These are phyloP conservation scores for Trypanosoma platydactyli DNA, from an alignment of 208 protist genomes.

Conservation along the genomic window DNA sequence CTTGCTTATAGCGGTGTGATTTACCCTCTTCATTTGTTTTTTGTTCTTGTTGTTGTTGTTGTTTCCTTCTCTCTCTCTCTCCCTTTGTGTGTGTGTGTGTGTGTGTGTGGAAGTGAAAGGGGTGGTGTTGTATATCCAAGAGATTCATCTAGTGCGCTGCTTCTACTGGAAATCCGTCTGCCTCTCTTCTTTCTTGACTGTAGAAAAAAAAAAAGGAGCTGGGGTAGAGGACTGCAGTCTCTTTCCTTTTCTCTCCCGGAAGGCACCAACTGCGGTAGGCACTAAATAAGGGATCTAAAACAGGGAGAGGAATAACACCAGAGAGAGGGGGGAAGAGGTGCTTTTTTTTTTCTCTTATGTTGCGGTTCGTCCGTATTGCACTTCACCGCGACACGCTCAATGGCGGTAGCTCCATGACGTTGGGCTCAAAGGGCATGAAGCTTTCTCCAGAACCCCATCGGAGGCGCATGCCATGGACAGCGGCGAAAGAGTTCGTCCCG, in stretches of 20 bases:
- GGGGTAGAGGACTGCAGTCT: not conserved
- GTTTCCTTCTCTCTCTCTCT: not conserved
- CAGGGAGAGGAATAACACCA: too few relatives aligned
- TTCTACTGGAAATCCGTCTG: not conserved
- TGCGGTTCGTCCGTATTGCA: slow-evolving; percentile 25
- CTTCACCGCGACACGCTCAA: slow-evolving; percentile 72
- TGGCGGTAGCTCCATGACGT: slow-evolving; percentile 83
- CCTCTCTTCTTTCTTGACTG: not conserved
- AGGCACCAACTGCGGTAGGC: too few relatives aligned
- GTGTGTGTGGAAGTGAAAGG: too few relatives aligned
- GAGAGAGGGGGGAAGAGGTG: too few relatives aligned
- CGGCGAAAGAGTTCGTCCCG: slow-evolving; percentile 79
- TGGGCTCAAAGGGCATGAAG: slow-evolving; percentile 74
- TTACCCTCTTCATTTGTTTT: too few relatives aligned
- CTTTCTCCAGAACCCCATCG: slow-evolving; percentile 66
- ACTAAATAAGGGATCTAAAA: too few relatives aligned
- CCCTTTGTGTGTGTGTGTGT: not conserved
- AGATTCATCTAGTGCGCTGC: too few relatives aligned
- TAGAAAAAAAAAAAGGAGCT: not conserved
- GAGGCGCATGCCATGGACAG: slow-evolving; percentile 88
- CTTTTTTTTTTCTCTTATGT: slow-evolving; percentile 23
- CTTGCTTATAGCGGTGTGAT: too few relatives aligned
- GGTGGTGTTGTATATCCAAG: too few relatives aligned
- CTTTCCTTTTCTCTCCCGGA: too few relatives aligned
- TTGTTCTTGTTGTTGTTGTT: too few relatives aligned